phyloP scores from a whole-genome alignment of 768 basidiomycete genomes.

The Lenzites betulinus region DNA sequence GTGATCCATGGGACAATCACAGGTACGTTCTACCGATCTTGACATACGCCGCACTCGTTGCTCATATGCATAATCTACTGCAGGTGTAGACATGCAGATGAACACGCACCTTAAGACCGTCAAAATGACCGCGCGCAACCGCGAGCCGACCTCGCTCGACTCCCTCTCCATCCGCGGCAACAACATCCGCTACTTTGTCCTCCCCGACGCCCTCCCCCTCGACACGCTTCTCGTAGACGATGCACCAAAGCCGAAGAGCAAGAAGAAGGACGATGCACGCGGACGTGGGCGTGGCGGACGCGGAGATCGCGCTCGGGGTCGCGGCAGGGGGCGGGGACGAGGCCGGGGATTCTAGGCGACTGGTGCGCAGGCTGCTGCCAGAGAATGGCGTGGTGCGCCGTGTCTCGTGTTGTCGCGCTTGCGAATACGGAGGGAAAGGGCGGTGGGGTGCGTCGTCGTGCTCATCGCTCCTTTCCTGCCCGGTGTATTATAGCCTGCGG shows the following conservation, averaged over 20 bases:
- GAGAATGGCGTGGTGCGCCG: background rate
- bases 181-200: constrained; percentile 94
- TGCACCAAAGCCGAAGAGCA: constrained; percentile 91
- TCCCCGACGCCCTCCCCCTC: constrained; percentile 95
- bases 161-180: constrained; percentile 94
- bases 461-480: background rate
- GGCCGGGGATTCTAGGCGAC: constrained; percentile 28
- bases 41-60: background rate
- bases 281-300: constrained; percentile 60
- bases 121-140: constrained; percentile 92
- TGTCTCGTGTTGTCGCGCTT: background rate
- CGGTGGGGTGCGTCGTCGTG: too few species aligned
- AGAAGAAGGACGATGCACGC: constrained; percentile 83
- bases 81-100: constrained; percentile 99
- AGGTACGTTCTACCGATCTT: constrained; percentile 51
- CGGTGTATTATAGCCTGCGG: constrained; percentile 16
- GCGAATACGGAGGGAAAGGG: too few species aligned
- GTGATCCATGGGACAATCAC: constrained; percentile 96
- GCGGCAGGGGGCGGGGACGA: constrained; percentile 49
- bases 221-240: constrained; percentile 98
- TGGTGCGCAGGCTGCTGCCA: background rate
- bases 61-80: constrained; percentile 9
- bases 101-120: constrained; percentile 98
- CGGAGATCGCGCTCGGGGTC: constrained; percentile 53
- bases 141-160: constrained; percentile 85